Base-by-base conservation (phyloP, 768 basidiomycete genomes). In the Terana coerulea region DNA sequence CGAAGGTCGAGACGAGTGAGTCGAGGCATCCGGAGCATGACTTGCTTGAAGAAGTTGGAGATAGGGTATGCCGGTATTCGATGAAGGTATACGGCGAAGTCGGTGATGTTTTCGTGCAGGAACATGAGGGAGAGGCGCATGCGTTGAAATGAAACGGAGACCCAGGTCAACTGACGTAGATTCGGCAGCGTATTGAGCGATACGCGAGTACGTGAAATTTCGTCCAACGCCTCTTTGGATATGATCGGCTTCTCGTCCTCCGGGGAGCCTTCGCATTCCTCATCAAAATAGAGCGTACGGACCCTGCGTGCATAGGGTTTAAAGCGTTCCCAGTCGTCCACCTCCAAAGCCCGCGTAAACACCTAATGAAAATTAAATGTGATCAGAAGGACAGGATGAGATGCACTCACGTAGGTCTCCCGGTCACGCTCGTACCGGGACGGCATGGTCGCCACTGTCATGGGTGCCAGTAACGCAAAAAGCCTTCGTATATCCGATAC, bases 201-300 rank as follows among this genome's bases (percentile, higher is more conserved):
- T 0, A 76, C 75, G 3, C 84, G 73, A 8, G 83, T 78, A 37
- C 79, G 72, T 0, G 80, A 79, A 7, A 84, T 70, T 47, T 78
- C 77, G 61, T 84, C 80, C 57, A 80, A 77, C n/a, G 42, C 36
- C 15, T 37, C 33, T 14, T 30, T 42, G 19, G 53, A 30, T 10
- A 54, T 21, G 1, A 17, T 12, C 10, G 30, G 10, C 28, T 24
- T 34, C 14, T 15, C 31, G 3, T 34, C 31, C n/a, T 33, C 6
- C 17, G 26, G 26, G 17, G 49, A 39, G 28, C 15, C 19, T 21
- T 53, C 34, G n/a, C n/a, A n/a, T n/a, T n/a, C 1, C 22, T 51
- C 54, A 22, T 34, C 41, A n/a, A 54, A 15, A 11, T 43, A 29
- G 25, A 66, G 54, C 14, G 41, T 43, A 6, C 65, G 59, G 2